A percentile compares a stretch with the other conserved stretches of the same genome.
Conservation (phyloP, 2,329 filamentous ascomycete genomes). For the Simplicillium sp. region DNA sequence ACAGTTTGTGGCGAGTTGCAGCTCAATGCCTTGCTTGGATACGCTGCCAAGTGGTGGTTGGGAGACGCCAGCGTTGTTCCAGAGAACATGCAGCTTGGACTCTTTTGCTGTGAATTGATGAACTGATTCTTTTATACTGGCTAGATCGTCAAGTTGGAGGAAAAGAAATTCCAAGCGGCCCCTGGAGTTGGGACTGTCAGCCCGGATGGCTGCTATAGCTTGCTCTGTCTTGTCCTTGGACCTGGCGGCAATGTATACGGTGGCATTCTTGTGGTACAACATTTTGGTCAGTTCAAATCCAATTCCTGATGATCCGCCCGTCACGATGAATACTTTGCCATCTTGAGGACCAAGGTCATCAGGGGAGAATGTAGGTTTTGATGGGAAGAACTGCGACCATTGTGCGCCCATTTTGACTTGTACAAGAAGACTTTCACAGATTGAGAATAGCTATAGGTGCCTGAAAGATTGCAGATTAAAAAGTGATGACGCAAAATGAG, state of each 20-base stretch:
- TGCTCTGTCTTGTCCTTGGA: conserved; percentile 25
- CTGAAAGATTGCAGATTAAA: too few relatives aligned
- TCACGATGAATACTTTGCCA: conserved; percentile 36
- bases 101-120: conserved; percentile 10
- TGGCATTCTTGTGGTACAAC: conserved; percentile 39
- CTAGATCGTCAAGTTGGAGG: conserved; percentile 26
- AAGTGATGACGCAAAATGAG: too few relatives aligned
- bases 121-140: conserved; percentile 16
- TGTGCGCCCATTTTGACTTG: conserved; percentile 3
- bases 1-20: conserved; percentile 27
- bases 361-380: conserved; percentile 4
- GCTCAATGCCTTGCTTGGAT: conserved; percentile 24
- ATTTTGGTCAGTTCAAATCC: conserved; percentile 39
- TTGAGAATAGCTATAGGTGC: too few relatives aligned
- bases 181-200: conserved; percentile 16
- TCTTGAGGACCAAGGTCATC: not conserved
- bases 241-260: conserved; percentile 39
- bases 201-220: conserved; percentile 29
- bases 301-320: conserved; percentile 22
- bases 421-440: too few relatives aligned
- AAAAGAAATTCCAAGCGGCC: conserved; percentile 26
- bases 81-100: conserved; percentile 20
- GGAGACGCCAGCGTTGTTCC: conserved; percentile 29
- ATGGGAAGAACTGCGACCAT: conserved; percentile 7
- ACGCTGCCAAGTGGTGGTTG: conserved; percentile 20